These are phyloP conservation scores for Tagetes patula DNA, from an alignment of 129 eudicot species.

Conservation along the genomic window DNA sequence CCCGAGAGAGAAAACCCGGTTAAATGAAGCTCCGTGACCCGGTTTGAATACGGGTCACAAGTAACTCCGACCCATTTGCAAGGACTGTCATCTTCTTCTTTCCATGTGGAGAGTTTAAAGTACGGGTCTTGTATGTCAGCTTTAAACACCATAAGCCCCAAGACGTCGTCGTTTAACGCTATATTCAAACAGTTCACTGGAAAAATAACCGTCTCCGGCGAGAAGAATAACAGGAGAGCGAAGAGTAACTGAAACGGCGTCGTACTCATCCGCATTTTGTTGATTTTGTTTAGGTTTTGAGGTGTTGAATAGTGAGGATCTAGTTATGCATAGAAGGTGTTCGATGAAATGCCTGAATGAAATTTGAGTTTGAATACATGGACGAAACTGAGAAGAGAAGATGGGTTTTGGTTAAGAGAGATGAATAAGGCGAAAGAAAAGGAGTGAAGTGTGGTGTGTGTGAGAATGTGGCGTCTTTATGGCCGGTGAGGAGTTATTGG, in stretches of 20 bases:
- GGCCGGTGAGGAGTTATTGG: conserved; percentile 22
- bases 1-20: conserved; percentile 73
- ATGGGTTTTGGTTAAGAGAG: conserved; percentile 21
- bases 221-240: conserved; percentile 18
- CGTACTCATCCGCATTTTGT: conserved; percentile 41
- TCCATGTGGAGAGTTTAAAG: conserved; percentile 70
- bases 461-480: conserved; percentile 31
- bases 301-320: neutral
- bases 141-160: conserved; percentile 82
- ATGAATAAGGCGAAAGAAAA: conserved; percentile 42
- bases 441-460: conserved; percentile 34
- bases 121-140: conserved; percentile 72
- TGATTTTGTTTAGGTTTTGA: neutral
- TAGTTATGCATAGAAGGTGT: conserved; percentile 20
- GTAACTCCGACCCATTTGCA: conserved; percentile 83
- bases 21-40: conserved; percentile 68
- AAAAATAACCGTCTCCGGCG: neutral
- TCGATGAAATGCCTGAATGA: conserved; percentile 20
- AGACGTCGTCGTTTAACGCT: conserved; percentile 85
- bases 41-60: conserved; percentile 57
- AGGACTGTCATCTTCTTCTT: conserved; percentile 67
- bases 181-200: conserved; percentile 33
- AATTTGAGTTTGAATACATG: no score
- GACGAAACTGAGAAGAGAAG: no score
- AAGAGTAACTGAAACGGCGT: conserved; percentile 31